Evolutionary conservation across 1,139 yeast genomes (phyloP), one percentile per base, ranked within the genome.

Genomic region (Yamadazyma conglobata): DNA sequence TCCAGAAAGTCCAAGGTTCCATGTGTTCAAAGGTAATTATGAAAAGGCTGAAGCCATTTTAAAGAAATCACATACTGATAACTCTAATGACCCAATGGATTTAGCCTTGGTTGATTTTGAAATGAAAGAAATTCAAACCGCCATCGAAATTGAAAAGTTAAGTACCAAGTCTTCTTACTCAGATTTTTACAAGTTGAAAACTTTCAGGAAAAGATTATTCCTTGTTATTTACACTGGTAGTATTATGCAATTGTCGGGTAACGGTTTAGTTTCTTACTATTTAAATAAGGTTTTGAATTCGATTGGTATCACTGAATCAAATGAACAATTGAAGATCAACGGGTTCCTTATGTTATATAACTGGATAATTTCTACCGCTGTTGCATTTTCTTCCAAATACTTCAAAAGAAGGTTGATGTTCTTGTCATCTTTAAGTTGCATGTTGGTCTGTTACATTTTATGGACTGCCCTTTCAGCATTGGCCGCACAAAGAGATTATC

Each of bases 191-290:
- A 58, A 32, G 12, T 54, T 55, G 19, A 50, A 50, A 24, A 53
- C 60, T 22, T 65, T 65, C 61, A 46, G 78, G 60, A 59, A 60
- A 44, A 64, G 77, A 56, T 46, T 61, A 10, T 67, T 64, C 40
- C 53, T 70, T 34, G 39, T 53, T 15, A 20, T 53, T 20, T 57
- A 58, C 42, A 48, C 60, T 22, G 61, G 64, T 22, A 42, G 55
- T 14, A 53, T 67, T 47, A 63, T 65, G 61, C 76, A 72, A 43
- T 58, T 71, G 34, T 63, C 71, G 23, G 79, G 79, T 44, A 71
- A 70, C 39, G 76, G 74, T 32, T 56, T 73, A 31, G 73, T 72
- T 14, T 66, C 76, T 1, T 72, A 71, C 54, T 73, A 73, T 47
- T 53, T 73, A 40, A 62, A 60, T 31, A 60, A 60, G 39, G 77